Evolutionary conservation across 2,329 filamentous ascomycete species (phyloP).

Genomic region (Sarocladiaceae sp.): DNA sequence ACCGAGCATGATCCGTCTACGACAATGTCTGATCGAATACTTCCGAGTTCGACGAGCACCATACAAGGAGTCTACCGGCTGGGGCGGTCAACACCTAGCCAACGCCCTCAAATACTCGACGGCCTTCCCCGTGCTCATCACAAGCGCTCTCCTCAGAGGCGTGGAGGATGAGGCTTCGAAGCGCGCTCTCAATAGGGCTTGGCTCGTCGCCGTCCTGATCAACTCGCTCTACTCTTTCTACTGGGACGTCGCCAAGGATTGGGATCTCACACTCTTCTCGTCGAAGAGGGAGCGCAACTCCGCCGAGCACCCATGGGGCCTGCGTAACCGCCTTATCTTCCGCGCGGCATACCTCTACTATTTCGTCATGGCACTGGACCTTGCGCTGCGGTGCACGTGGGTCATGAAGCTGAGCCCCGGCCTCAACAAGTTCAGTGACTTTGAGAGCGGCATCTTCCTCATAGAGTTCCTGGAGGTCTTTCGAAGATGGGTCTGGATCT

Average conservation of each 20-base stretch:
- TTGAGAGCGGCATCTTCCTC: conserved; percentile 82
- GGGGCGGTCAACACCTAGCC: conserved; percentile 81
- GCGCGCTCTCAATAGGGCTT: conserved; percentile 46
- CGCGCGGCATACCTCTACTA: conserved; percentile 74
- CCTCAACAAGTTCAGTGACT: conserved; percentile 76
- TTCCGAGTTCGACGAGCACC: conserved; percentile 58
- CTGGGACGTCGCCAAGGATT: conserved; percentile 96
- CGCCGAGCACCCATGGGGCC: conserved; percentile 65
- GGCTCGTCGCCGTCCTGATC: conserved; percentile 66
- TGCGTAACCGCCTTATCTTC: conserved; percentile 70
- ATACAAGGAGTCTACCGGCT: conserved; percentile 52
- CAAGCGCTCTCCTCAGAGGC: conserved; percentile 67
- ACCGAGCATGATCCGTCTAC: conserved; percentile 78
- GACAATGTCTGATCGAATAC: conserved; percentile 90
- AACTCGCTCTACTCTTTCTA: conserved; percentile 97
- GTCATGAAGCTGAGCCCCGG: conserved; percentile 77
- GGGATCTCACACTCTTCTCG: conserved; percentile 84
- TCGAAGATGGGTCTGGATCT: conserved; percentile 93
- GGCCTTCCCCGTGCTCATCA: conserved; percentile 83
- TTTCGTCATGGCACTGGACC: conserved; percentile 67
- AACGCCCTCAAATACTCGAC: conserved; percentile 95
- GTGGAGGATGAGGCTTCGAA: conserved; percentile 36
- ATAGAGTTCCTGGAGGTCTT: conserved; percentile 83
- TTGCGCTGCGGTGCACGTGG: conserved; percentile 85
- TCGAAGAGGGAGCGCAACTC: conserved; percentile 48